Percentiles rank a stretch among this genome's conserved stretches.
phyloP scores from a whole-genome alignment of 148 eudicot genomes.

The Agrostemma githago region DNA sequence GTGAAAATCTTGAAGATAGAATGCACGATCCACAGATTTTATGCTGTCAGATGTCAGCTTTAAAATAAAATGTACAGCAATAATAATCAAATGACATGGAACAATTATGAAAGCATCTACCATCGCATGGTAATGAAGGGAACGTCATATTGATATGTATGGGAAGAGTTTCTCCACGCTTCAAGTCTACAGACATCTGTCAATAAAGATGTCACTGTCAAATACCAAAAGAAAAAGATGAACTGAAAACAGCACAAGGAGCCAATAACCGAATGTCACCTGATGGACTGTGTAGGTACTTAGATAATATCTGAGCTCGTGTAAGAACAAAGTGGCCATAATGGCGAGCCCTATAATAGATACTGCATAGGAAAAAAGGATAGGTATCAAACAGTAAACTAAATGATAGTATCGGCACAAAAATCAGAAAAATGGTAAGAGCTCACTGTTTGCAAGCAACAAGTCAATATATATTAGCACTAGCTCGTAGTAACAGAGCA shows the following conservation, averaged over 20 bases:
- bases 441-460: not conserved
- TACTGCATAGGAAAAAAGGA: constrained; percentile 39
- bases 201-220: constrained; percentile 17
- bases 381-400: not conserved
- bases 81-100: constrained; percentile 1
- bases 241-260: constrained; percentile 2
- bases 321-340: constrained; percentile 84
- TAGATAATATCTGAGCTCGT: constrained; percentile 86
- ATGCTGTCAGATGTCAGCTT: not conserved
- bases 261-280: constrained; percentile 38
- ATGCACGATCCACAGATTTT: not conserved
- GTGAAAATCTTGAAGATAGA: not conserved
- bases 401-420: not conserved
- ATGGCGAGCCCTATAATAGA: constrained; percentile 85
- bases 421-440: not conserved
- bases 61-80: not conserved
- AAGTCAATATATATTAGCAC: not conserved
- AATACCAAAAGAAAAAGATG: constrained; percentile 3
- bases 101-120: constrained; percentile 30
- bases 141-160: constrained; percentile 96
- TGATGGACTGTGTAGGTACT: constrained; percentile 83
- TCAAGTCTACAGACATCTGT: constrained; percentile 96
- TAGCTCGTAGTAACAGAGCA: constrained; percentile 2
- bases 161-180: constrained; percentile 98
- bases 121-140: constrained; percentile 96